Evolutionary conservation across 306 rosid genomes (phyloP).

Genomic region (Gynostemma pentaphyllum): DNA sequence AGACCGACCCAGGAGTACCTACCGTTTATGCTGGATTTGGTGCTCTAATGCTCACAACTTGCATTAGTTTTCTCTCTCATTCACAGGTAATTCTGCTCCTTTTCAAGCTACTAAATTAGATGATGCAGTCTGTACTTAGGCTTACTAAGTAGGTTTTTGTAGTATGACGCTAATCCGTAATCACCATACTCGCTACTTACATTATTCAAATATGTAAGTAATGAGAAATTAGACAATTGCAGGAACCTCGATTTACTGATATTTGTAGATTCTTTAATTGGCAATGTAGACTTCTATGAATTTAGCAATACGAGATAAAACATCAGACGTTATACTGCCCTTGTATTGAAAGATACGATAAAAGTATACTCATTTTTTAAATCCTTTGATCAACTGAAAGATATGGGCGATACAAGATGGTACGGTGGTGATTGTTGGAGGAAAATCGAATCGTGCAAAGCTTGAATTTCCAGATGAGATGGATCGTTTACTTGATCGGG

Average conservation of each 20-base stretch:
- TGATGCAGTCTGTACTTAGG: neutral
- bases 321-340: neutral
- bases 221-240: too few relatives aligned
- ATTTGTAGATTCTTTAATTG: too few relatives aligned
- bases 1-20: constrained; percentile 96
- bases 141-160: neutral
- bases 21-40: constrained; percentile 96
- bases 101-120: neutral
- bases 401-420: constrained; percentile 97
- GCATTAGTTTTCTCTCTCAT: constrained; percentile 89
- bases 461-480: constrained; percentile 75
- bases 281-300: too few relatives aligned
- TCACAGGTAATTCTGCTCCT: constrained; percentile 46
- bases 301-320: too few relatives aligned
- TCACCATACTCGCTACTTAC: neutral
- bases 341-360: neutral
- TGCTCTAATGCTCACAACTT: constrained; percentile 92
- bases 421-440: constrained; percentile 63
- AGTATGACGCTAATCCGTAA: neutral
- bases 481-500: constrained; percentile 62
- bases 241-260: too few relatives aligned
- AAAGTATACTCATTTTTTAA: neutral
- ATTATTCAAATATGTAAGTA: neutral
- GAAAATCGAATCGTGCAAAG: constrained; percentile 83
- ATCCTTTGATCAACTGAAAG: constrained; percentile 33